Percentiles rank a stretch among this genome's conserved stretches.
These are phyloP conservation scores for Mortierella sp. DNA, from an alignment of 371 early-diverging fungal genomes.

Conservation along the genomic window DNA sequence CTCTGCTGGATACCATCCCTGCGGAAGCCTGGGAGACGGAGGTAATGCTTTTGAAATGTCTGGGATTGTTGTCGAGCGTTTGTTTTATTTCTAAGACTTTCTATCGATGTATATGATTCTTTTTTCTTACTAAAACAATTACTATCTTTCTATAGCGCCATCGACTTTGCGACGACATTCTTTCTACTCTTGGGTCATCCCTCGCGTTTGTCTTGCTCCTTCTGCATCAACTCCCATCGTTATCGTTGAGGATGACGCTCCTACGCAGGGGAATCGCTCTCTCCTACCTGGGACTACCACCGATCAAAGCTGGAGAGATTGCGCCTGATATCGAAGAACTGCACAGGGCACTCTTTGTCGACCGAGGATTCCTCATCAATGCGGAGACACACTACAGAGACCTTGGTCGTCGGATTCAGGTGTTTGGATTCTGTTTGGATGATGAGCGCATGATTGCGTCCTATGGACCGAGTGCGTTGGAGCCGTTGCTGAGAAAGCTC, in stretches of 20 bases:
- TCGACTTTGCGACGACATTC: conserved; percentile 22
- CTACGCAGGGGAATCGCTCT: conserved; percentile 40
- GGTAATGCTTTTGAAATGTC: conserved; percentile 15
- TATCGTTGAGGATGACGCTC: conserved; percentile 23
- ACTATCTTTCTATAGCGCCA: conserved; percentile 14
- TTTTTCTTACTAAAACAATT: no score
- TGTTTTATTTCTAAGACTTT: background rate
- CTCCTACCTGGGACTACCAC: conserved; percentile 20
- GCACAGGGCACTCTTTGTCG: conserved; percentile 36
- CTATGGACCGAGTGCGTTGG: conserved; percentile 28
- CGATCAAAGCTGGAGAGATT: conserved; percentile 14
- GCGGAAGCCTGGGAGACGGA: conserved; percentile 21
- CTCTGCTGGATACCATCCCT: conserved; percentile 38
- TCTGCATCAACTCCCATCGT: conserved; percentile 27
- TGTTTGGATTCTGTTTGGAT: conserved; percentile 47
- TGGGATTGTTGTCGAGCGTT: no score
- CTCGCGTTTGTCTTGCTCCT: conserved; percentile 29
- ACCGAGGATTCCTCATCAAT: conserved; percentile 17
- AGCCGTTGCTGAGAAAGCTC: conserved; percentile 27
- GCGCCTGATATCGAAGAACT: conserved; percentile 33
- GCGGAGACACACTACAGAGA: conserved; percentile 24
- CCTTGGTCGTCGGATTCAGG: conserved; percentile 24
- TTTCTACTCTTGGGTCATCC: conserved; percentile 29
- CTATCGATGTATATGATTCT: background rate
- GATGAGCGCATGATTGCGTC: conserved; percentile 47